phyloP scores from a whole-genome alignment of 352 stramenopile genomes.

The Globisporangium sylvaticum region DNA sequence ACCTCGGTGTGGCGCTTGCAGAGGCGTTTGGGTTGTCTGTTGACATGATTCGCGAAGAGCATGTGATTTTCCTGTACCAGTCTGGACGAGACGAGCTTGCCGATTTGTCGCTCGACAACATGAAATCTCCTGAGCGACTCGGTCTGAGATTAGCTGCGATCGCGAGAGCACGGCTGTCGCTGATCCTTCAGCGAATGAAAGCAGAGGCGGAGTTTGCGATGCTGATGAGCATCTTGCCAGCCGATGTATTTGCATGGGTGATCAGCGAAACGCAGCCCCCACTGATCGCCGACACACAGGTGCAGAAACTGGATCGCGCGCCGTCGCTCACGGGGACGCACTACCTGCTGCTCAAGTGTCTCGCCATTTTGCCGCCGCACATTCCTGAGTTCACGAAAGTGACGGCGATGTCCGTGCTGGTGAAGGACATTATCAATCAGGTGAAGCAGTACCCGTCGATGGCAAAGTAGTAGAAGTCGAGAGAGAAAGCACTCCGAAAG shows the following conservation, averaged over 20 bases:
- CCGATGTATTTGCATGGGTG: conserved; percentile 75
- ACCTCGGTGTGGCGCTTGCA: conserved; percentile 56
- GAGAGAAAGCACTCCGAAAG: not conserved
- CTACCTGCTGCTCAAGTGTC: conserved; percentile 63
- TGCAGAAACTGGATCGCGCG: conserved; percentile 59
- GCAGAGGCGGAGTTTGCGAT: conserved; percentile 65
- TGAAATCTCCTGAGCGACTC: conserved; percentile 61
- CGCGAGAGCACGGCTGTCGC: conserved; percentile 56
- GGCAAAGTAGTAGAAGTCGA: conserved; percentile 5
- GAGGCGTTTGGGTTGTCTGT: conserved; percentile 73
- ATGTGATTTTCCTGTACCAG: conserved; percentile 81
- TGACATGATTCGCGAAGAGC: conserved; percentile 72
- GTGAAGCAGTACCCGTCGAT: conserved; percentile 43
- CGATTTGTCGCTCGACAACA: conserved; percentile 70
- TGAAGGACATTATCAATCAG: conserved; percentile 75
- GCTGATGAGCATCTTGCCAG: conserved; percentile 80
- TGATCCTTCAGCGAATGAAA: conserved; percentile 81
- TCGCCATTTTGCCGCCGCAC: conserved; percentile 39
- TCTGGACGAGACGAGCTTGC: conserved; percentile 62
- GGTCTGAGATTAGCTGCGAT: conserved; percentile 59
- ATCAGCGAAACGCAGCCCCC: conserved; percentile 46
- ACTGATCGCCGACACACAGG: conserved; percentile 50
- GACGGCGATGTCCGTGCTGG: conserved; percentile 72
- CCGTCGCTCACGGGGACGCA: conserved; percentile 79
- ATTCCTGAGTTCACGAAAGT: conserved; percentile 64